Conservation (phyloP, 129 eudicot species). For the Chrysanthemum seticuspe region DNA sequence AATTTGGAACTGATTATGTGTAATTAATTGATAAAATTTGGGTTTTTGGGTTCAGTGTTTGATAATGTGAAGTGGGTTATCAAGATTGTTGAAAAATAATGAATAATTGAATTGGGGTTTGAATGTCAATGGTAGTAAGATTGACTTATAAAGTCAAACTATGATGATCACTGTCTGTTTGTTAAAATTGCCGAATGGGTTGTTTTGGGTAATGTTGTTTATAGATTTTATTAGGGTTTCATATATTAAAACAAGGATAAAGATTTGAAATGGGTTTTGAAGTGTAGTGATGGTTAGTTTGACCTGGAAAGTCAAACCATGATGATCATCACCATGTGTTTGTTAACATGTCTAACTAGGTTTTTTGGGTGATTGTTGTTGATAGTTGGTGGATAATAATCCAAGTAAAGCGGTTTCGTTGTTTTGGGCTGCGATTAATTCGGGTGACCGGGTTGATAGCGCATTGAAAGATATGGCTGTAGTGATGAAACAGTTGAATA, state of each 20-base stretch:
- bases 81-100: conserved; percentile 9
- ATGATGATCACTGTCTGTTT: neutral
- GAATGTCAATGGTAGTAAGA: neutral
- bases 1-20: neutral
- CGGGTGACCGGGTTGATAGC: conserved; percentile 92
- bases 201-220: neutral
- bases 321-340: neutral
- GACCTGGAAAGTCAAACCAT: neutral
- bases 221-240: neutral
- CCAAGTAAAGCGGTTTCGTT: conserved; percentile 72
- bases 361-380: neutral
- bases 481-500: conserved; percentile 77
- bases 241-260: neutral
- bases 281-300: neutral
- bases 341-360: neutral
- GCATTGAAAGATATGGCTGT: conserved; percentile 92
- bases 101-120: neutral
- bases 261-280: neutral
- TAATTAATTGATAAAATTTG: neutral
- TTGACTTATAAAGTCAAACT: neutral
- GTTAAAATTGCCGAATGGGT: neutral
- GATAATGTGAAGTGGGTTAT: neutral
- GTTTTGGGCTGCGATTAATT: conserved; percentile 90
- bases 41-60: neutral
- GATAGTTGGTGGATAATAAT: conserved; percentile 49